Percentiles rank a stretch among this genome's conserved stretches.
phyloP scores from a whole-genome alignment of 352 stramenopile genomes.

The Elongisporangium anandrum region DNA sequence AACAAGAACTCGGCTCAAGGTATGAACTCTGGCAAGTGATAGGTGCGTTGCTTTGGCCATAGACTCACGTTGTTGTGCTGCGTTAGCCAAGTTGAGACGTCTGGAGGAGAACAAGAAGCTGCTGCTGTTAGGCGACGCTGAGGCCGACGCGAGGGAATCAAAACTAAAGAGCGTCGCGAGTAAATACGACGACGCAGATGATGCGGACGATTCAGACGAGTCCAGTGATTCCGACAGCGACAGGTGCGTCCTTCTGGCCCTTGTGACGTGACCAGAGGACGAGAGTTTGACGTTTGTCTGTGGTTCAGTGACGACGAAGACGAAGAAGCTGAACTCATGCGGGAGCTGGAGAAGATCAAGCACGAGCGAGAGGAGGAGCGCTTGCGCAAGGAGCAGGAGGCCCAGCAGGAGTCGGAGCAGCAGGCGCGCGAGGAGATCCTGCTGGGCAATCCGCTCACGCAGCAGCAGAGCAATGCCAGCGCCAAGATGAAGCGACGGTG shows the following conservation, averaged over 20 bases:
- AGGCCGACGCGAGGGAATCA: conserved; percentile 70
- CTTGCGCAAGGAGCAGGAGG: conserved; percentile 86
- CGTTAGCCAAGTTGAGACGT: conserved; percentile 52
- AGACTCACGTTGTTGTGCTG: conserved; percentile 3
- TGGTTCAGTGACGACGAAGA: conserved; percentile 87
- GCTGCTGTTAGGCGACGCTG: conserved; percentile 66
- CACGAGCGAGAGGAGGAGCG: conserved; percentile 93
- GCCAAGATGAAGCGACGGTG: conserved; percentile 93
- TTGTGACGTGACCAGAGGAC: neutral
- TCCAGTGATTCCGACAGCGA: conserved; percentile 77
- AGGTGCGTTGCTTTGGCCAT: neutral
- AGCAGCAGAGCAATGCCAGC: conserved; percentile 30
- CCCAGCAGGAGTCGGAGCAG: conserved; percentile 74
- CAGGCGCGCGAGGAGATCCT: conserved; percentile 90
- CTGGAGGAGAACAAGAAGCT: conserved; percentile 85
- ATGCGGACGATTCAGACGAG: conserved; percentile 59
- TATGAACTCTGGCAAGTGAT: conserved; percentile 7
- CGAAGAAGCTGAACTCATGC: conserved; percentile 96
- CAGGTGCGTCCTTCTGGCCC: no score
- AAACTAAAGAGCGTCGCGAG: conserved; percentile 85
- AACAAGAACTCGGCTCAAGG: conserved; percentile 79
- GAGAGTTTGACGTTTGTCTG: neutral
- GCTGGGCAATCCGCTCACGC: conserved; percentile 91
- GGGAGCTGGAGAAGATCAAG: conserved; percentile 98
- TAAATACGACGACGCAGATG: conserved; percentile 90